phyloP scores from a whole-genome alignment of 2,329 filamentous ascomycete genomes.

The Aureobasidium namibiae region DNA sequence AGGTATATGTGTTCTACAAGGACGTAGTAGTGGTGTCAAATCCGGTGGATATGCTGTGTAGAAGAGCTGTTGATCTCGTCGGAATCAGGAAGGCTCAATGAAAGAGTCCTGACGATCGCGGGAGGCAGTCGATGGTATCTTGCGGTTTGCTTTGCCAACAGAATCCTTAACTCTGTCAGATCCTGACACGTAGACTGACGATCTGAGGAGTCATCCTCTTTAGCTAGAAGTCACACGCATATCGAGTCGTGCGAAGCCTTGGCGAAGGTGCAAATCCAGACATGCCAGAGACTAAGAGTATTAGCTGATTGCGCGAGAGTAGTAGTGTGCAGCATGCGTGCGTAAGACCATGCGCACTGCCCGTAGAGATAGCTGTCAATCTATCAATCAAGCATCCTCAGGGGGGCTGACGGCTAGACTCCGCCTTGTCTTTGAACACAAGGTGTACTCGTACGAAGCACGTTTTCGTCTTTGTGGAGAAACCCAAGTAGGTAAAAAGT shows the following conservation, averaged over 20 bases:
- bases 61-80: not conserved
- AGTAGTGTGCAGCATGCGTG: not conserved
- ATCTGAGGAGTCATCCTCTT: not conserved
- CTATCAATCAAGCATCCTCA: not conserved
- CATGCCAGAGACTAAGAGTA: not conserved
- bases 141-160: not conserved
- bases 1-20: not conserved
- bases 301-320: not conserved
- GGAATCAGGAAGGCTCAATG: not conserved
- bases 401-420: not conserved
- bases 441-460: not conserved
- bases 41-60: not conserved
- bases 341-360: not conserved
- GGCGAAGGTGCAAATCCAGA: not conserved
- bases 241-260: not conserved
- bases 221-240: not conserved
- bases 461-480: constrained; percentile 2
- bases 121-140: not conserved
- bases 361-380: not conserved
- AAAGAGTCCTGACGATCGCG: not conserved
- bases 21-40: not conserved
- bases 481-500: constrained; percentile 2
- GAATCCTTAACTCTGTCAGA: not conserved
- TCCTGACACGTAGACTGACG: not conserved
- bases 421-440: not conserved